Evolutionary conservation across 2,329 filamentous ascomycete genomes (phyloP).

Genomic region (Paecilomyces sp.): DNA sequence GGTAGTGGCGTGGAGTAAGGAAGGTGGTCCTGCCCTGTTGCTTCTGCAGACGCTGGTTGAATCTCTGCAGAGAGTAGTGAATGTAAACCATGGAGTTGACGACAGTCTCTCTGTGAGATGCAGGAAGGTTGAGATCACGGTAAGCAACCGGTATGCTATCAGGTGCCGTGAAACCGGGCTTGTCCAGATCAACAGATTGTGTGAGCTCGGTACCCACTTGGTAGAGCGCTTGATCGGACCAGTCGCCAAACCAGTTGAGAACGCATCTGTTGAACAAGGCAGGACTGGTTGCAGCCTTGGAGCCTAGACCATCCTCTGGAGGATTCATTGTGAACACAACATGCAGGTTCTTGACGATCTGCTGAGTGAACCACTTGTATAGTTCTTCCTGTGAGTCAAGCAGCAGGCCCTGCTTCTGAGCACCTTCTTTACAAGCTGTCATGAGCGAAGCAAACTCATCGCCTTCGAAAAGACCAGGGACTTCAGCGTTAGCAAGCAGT

Average conservation of each 20-base stretch:
- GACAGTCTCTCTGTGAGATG: constrained; percentile 83
- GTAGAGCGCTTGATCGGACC: constrained; percentile 98
- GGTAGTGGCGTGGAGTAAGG: constrained; percentile 90
- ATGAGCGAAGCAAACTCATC: constrained; percentile 97
- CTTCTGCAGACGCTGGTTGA: constrained; percentile 80
- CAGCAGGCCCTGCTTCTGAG: constrained; percentile 88
- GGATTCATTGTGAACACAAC: constrained; percentile 99
- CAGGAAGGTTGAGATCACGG: constrained; percentile 72
- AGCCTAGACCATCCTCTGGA: constrained; percentile 86
- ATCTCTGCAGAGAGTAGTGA: constrained; percentile 84
- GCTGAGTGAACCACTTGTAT: constrained; percentile 99
- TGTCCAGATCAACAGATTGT: constrained; percentile 90
- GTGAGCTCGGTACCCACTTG: constrained; percentile 95
- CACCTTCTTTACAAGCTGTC: constrained; percentile 98
- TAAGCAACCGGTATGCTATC: constrained; percentile 93
- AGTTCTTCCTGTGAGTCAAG: constrained; percentile 97
- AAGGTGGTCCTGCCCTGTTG: constrained; percentile 91
- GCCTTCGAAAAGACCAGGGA: constrained; percentile 97
- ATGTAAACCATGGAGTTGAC: constrained; percentile 99
- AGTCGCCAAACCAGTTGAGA: constrained; percentile 99
- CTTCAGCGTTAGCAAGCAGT: constrained; percentile 95
- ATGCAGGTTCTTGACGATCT: constrained; percentile 97
- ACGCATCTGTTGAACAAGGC: constrained; percentile 99
- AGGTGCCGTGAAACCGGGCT: constrained; percentile 74
- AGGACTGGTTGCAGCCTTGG: constrained; percentile 94